Conservation (phyloP, 768 basidiomycete species). For the Naematelia aurantialba region DNA sequence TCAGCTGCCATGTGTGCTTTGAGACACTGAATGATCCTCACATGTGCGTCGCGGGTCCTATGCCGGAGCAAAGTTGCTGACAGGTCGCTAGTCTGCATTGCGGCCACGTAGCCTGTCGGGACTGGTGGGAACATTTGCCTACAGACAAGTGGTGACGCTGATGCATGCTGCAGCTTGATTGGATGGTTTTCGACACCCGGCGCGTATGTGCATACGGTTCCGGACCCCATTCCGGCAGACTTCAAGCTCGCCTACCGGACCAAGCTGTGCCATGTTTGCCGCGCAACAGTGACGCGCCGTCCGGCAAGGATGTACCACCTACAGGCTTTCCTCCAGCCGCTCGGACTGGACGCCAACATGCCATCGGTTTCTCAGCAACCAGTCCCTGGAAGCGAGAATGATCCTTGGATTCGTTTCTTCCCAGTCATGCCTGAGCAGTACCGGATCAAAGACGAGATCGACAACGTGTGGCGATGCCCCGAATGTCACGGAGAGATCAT, state of each 20-base stretch:
- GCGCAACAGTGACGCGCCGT: conserved; percentile 26
- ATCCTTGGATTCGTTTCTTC: conserved; percentile 38
- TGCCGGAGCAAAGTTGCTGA: conserved; percentile 6
- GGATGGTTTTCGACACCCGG: conserved; percentile 30
- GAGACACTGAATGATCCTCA: conserved; percentile 38
- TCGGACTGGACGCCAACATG: conserved; percentile 21
- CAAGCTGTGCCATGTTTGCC: conserved; percentile 42
- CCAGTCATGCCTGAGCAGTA: conserved; percentile 26
- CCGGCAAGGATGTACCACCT: conserved; percentile 33
- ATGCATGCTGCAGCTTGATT: conserved; percentile 19
- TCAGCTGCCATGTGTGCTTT: conserved; percentile 35
- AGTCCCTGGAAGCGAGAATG: conserved; percentile 1
- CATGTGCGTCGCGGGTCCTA: conserved; percentile 23
- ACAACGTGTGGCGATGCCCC: conserved; percentile 29
- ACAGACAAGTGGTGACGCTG: background rate
- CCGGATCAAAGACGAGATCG: conserved; percentile 23
- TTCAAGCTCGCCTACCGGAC: conserved; percentile 30
- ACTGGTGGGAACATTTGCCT: conserved; percentile 28
- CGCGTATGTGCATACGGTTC: conserved; percentile 21
- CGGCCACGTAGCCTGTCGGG: conserved; percentile 40
- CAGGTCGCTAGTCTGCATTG: conserved; percentile 22
- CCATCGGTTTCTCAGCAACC: conserved; percentile 18
- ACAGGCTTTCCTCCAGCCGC: conserved; percentile 29
- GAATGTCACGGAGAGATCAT: conserved; percentile 29
- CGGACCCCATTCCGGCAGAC: conserved; percentile 9